Percentiles rank a stretch among this genome's conserved stretches.
Evolutionary conservation across 2,329 filamentous ascomycete species (phyloP).

Genomic region (Hysterium pulicare): DNA sequence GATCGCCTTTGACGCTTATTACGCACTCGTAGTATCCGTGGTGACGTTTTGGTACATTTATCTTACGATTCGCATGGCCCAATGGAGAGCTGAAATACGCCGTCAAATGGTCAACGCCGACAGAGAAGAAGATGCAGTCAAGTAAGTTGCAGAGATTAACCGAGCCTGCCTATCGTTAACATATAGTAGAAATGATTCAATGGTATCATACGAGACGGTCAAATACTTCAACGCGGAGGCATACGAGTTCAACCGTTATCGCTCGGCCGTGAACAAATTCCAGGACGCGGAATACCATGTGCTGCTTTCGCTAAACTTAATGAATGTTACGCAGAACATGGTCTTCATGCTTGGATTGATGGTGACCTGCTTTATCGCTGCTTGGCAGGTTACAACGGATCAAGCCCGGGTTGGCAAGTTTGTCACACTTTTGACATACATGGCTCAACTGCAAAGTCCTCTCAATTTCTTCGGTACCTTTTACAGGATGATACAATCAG

Average conservation of each 20-base stretch:
- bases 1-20: conserved; percentile 77
- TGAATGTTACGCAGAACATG: conserved; percentile 61
- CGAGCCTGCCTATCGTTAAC: conserved; percentile 18
- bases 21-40: conserved; percentile 82
- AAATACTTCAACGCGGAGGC: conserved; percentile 63
- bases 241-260: conserved; percentile 58
- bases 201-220: conserved; percentile 90
- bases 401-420: conserved; percentile 64
- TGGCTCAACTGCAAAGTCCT: conserved; percentile 68
- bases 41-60: conserved; percentile 97
- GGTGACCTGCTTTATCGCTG: conserved; percentile 66
- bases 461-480: conserved; percentile 84
- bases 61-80: conserved; percentile 92
- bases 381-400: conserved; percentile 64
- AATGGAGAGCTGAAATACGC: conserved; percentile 85
- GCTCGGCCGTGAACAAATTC: conserved; percentile 54
- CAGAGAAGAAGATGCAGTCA: conserved; percentile 92
- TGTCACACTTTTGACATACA: conserved; percentile 69
- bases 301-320: conserved; percentile 53
- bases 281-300: conserved; percentile 58
- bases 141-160: conserved; percentile 48
- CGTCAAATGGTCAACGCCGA: conserved; percentile 93
- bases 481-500: conserved; percentile 91
- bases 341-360: conserved; percentile 64
- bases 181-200: conserved; percentile 73